These are phyloP conservation scores for Lachancea nothofagi DNA, from an alignment of 805 yeast genomes.

Conservation along the genomic window DNA sequence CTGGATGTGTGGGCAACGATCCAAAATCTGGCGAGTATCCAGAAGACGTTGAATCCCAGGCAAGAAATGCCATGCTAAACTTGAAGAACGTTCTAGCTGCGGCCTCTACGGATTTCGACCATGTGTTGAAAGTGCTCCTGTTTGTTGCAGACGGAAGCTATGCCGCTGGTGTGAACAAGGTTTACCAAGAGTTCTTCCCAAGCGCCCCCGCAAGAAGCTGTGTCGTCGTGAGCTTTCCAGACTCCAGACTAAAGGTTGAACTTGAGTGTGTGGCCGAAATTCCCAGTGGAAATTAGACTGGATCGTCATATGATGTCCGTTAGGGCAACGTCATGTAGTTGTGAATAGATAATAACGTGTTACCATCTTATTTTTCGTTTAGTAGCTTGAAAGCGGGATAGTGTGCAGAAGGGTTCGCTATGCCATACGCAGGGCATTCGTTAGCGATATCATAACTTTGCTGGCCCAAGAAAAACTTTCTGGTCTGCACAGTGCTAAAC, in stretches of 20 bases:
- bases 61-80: constrained; percentile 40
- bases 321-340: background rate
- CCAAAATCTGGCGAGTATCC: constrained; percentile 39
- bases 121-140: constrained; percentile 45
- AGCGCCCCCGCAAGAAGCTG: constrained; percentile 51
- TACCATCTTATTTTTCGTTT: too few species aligned
- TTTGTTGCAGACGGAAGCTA: constrained; percentile 42
- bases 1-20: constrained; percentile 45
- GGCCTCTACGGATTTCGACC: constrained; percentile 42
- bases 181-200: constrained; percentile 43
- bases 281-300: background rate
- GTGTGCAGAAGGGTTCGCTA: too few species aligned
- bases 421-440: too few species aligned
- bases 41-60: constrained; percentile 40
- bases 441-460: too few species aligned
- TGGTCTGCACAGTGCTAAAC: too few species aligned
- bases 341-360: background rate
- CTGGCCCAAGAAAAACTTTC: too few species aligned
- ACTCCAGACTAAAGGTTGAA: constrained; percentile 44
- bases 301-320: too few species aligned
- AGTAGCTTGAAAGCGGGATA: too few species aligned
- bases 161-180: constrained; percentile 40
- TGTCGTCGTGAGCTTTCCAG: constrained; percentile 46
- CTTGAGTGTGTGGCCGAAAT: constrained; percentile 42
- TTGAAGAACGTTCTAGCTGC: constrained; percentile 39